These are phyloP conservation scores for Vigna angularis DNA, from an alignment of 306 rosid genomes.

Conservation along the genomic window DNA sequence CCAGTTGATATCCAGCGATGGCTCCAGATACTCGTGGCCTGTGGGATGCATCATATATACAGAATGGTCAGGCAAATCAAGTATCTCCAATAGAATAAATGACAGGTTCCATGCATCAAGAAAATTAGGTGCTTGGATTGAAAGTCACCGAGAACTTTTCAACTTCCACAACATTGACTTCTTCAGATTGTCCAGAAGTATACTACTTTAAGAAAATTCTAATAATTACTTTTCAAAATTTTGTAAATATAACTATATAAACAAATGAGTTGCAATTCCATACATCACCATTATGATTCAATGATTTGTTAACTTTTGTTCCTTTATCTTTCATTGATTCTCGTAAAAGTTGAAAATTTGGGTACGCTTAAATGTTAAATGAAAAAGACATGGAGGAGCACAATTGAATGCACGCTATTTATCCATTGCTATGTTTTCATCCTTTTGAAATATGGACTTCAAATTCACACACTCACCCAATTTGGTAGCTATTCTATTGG, in stretches of 20 bases:
- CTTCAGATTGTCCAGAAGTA: neutral
- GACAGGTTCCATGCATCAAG: constrained; percentile 16
- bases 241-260: constrained; percentile 4
- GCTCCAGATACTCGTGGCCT: constrained; percentile 77
- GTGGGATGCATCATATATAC: constrained; percentile 39
- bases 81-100: constrained; percentile 9
- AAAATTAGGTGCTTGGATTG: neutral
- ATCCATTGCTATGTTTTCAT: neutral
- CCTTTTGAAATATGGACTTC: neutral
- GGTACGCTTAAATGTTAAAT: neutral
- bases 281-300: neutral
- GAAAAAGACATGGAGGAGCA: neutral
- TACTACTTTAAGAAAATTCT: constrained; percentile 29
- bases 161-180: neutral
- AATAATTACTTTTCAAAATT: neutral
- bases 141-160: constrained; percentile 22
- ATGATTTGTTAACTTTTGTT: neutral
- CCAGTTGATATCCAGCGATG: constrained; percentile 71
- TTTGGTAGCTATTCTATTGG: neutral
- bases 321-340: neutral
- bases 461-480: neutral
- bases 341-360: neutral
- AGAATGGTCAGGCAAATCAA: constrained; percentile 31
- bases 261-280: neutral
- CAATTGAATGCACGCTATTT: neutral